Conservation (phyloP, 2,329 filamentous ascomycete genomes). For the Raffaelea arxii region DNA sequence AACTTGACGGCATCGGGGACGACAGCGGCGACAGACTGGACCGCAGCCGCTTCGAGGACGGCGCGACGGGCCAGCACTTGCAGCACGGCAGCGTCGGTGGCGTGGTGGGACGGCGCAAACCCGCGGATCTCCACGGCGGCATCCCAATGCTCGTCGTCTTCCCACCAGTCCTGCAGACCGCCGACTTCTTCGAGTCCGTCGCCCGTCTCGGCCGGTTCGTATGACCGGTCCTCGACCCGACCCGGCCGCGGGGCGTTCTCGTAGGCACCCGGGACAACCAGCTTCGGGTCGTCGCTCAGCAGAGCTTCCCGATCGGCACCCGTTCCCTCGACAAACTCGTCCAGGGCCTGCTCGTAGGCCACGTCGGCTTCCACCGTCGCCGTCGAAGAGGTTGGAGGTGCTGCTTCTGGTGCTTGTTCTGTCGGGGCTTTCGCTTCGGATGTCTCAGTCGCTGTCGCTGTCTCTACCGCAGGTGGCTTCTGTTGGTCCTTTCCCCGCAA, state of each 20-base stretch:
- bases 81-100: slow-evolving; percentile 33
- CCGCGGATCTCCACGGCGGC: slow-evolving; percentile 31
- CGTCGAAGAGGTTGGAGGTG: too few relatives aligned
- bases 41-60: slow-evolving; percentile 39
- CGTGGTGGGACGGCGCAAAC: slow-evolving; percentile 30
- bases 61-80: slow-evolving; percentile 41
- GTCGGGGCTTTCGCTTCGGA: neutral
- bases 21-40: slow-evolving; percentile 22
- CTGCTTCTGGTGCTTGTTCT: neutral
- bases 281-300: slow-evolving; percentile 1
- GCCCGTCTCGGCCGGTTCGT: slow-evolving; percentile 36
- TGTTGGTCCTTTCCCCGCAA: too few relatives aligned
- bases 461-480: neutral
- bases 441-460: neutral
- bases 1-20: slow-evolving; percentile 11
- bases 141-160: slow-evolving; percentile 41
- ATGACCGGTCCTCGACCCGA: slow-evolving; percentile 25
- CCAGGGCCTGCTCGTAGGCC: neutral
- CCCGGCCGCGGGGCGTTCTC: slow-evolving; percentile 18
- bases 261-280: slow-evolving; percentile 16
- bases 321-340: neutral
- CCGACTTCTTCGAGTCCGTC: slow-evolving; percentile 38
- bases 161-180: slow-evolving; percentile 42
- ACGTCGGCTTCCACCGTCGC: neutral
- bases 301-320: neutral